Conservation (phyloP, 2,329 filamentous ascomycete species). For the Tolypocladium tundrense region DNA sequence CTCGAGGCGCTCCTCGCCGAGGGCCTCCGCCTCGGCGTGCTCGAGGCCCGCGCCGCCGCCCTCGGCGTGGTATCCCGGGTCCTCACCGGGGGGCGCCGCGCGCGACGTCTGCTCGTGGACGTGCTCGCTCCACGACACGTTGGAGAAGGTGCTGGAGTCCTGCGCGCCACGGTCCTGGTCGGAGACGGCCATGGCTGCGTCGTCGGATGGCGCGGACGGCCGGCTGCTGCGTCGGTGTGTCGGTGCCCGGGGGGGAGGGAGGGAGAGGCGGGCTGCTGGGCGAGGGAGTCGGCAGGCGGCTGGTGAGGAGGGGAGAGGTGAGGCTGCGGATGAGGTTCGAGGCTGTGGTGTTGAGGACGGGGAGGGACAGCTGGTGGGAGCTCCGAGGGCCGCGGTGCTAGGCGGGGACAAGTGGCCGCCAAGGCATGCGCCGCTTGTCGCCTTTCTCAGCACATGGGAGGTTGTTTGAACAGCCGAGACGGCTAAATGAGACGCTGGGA, state of each 20-base stretch:
- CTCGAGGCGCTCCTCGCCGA: conserved; percentile 67
- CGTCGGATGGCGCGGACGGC: not conserved
- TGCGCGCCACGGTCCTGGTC: conserved; percentile 39
- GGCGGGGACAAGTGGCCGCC: not conserved
- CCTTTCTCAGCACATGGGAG: no score
- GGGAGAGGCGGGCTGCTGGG: not conserved
- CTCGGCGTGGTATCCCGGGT: conserved; percentile 10
- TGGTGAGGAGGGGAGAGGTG: not conserved
- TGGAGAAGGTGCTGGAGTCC: conserved; percentile 66
- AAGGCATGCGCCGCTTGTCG: not conserved
- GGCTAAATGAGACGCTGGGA: no score
- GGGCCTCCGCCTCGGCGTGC: conserved; percentile 48
- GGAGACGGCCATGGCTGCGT: conserved; percentile 27
- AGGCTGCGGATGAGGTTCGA: conserved; percentile 1
- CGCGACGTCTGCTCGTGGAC: conserved; percentile 26
- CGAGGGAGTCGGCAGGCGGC: not conserved
- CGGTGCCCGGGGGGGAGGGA: not conserved
- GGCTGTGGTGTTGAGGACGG: not conserved
- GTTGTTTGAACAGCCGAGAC: no score
- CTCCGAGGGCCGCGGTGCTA: not conserved
- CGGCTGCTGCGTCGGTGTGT: not conserved
- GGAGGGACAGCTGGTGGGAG: not conserved
- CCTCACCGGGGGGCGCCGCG: conserved; percentile 11
- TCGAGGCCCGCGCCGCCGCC: conserved; percentile 36
- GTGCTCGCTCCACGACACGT: conserved; percentile 66